Percentiles rank a stretch among this genome's conserved stretches.
Conservation (phyloP, 2,329 filamentous ascomycete genomes). For the Westerdykella aurantiaca region DNA sequence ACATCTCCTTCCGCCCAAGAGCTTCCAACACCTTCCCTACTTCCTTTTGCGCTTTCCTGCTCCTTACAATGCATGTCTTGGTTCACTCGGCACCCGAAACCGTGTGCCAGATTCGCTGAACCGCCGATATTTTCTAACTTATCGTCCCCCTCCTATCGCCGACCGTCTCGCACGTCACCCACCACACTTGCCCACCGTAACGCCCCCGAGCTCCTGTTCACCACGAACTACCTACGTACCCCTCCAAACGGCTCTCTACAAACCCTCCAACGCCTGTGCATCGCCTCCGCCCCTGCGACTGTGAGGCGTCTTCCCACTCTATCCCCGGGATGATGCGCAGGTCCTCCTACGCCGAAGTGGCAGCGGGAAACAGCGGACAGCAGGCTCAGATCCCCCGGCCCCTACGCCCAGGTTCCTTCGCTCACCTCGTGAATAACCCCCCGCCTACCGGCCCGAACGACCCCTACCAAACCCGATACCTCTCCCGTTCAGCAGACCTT, state of each 20-base stretch:
- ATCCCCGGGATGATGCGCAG: constrained; percentile 37
- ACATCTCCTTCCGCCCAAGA: not conserved
- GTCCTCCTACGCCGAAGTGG: constrained; percentile 57
- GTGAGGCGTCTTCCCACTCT: not conserved
- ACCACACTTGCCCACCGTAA: constrained; percentile 1
- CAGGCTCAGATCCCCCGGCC: constrained; percentile 33
- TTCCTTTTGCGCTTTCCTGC: not conserved
- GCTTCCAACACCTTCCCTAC: constrained; percentile 6
- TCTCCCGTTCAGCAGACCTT: constrained; percentile 41
- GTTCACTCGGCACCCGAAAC: constrained; percentile 14
- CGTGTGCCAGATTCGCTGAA: constrained; percentile 24
- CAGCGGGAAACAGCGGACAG: constrained; percentile 43
- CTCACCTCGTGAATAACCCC: constrained; percentile 52
- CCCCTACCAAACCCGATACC: constrained; percentile 25
- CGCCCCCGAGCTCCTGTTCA: not conserved
- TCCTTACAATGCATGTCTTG: constrained; percentile 27
- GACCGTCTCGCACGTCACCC: constrained; percentile 3
- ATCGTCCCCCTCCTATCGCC: not conserved
- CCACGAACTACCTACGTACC: too few species aligned
- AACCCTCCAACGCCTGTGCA: too few species aligned
- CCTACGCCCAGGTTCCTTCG: constrained; percentile 43
- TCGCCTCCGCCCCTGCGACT: not conserved
- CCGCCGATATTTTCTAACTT: not conserved
- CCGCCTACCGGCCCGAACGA: constrained; percentile 23
- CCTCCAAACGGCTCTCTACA: too few species aligned